phyloP scores from a whole-genome alignment of 225 moss, liverwort and hornwort species.

The Bryum argenteum region DNA sequence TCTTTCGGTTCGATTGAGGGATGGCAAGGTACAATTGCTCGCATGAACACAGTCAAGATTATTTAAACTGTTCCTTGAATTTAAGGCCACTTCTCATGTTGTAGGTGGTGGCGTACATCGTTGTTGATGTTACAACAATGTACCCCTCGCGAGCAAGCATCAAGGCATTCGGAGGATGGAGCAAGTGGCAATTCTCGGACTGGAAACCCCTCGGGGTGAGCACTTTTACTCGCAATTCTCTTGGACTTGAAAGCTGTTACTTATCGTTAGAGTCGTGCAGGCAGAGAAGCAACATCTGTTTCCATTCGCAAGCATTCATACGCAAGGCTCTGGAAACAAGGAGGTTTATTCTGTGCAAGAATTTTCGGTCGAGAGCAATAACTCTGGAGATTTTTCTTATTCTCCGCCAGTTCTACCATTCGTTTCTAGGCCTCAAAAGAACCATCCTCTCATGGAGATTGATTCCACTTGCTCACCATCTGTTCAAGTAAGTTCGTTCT shows the following conservation, averaged over 20 bases:
- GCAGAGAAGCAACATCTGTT: conserved; percentile 40
- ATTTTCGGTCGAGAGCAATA: conserved; percentile 20
- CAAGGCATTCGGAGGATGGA: conserved; percentile 86
- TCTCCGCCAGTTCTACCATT: conserved; percentile 34
- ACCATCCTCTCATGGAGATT: conserved; percentile 29
- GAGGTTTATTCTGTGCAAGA: conserved; percentile 42
- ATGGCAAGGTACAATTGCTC: conserved; percentile 53
- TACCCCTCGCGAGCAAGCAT: conserved; percentile 71
- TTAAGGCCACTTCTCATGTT: not conserved
- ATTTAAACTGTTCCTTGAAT: not conserved
- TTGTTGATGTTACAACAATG: conserved; percentile 71
- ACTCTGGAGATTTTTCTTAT: conserved; percentile 32
- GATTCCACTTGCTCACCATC: conserved; percentile 41
- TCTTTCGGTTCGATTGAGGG: conserved; percentile 57
- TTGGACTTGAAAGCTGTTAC: not conserved
- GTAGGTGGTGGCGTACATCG: conserved; percentile 86
- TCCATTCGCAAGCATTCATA: conserved; percentile 47
- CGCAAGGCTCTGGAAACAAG: conserved; percentile 51
- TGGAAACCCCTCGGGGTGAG: conserved; percentile 81
- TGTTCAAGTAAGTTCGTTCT: conserved; percentile 42
- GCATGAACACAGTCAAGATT: not conserved
- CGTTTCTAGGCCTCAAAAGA: conserved; percentile 41
- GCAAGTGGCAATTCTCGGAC: conserved; percentile 78
- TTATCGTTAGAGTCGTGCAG: conserved; percentile 41
- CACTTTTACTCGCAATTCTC: not conserved